Percentiles rank a stretch among this genome's conserved stretches.
phyloP scores from a whole-genome alignment of 306 rosid species.

The Hippophae gyantsensis region DNA sequence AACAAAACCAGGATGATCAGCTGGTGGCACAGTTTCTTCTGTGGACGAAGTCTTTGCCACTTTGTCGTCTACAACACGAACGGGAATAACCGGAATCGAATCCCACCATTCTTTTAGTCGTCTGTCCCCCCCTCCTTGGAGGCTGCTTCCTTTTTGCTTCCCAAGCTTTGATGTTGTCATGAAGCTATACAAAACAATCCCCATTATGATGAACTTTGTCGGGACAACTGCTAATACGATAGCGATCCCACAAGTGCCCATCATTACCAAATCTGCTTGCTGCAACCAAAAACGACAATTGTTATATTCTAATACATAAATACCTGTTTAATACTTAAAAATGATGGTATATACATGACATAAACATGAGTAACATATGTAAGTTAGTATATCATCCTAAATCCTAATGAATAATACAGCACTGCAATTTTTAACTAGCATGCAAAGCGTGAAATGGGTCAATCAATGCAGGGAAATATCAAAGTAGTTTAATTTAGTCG shows the following conservation, averaged over 20 bases:
- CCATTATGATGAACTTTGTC: conserved; percentile 53
- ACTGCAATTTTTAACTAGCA: too few species aligned
- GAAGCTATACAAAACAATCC: conserved; percentile 37
- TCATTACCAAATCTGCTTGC: conserved; percentile 70
- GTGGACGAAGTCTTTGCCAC: too few species aligned
- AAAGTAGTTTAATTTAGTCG: background rate
- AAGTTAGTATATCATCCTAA: too few species aligned
- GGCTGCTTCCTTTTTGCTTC: conserved; percentile 20
- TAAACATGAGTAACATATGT: too few species aligned
- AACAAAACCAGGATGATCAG: too few species aligned
- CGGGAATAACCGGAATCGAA: conserved; percentile 66
- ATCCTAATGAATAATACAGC: too few species aligned
- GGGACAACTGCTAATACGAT: conserved; percentile 56
- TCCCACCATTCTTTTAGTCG: conserved; percentile 93
- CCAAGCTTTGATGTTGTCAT: conserved; percentile 26
- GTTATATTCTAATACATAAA: too few species aligned
- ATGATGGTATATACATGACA: too few species aligned
- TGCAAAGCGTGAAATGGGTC: background rate
- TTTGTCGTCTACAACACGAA: conserved; percentile 37
- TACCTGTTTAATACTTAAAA: background rate
- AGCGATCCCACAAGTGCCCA: conserved; percentile 41
- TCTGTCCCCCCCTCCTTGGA: conserved; percentile 34
- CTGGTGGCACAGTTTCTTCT: too few species aligned
- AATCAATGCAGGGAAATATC: background rate
- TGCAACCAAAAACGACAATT: conserved; percentile 19